Evolutionary conservation across 768 basidiomycete species (phyloP).

Genomic region (Tulasnella sp.): DNA sequence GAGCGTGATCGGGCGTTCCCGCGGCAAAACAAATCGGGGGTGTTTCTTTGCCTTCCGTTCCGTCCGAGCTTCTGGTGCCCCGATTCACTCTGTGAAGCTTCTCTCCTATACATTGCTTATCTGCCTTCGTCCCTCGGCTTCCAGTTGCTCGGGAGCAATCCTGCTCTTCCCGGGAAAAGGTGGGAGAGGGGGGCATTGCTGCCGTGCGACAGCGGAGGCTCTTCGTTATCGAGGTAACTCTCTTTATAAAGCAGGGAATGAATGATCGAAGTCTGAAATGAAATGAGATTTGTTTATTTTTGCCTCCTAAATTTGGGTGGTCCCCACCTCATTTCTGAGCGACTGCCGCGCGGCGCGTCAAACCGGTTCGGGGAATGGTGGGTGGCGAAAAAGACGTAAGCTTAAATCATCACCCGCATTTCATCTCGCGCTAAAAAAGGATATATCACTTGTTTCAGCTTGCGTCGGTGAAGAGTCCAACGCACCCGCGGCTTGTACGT

Average conservation of each 20-base stretch:
- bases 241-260: not conserved
- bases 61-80: not conserved
- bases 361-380: not conserved
- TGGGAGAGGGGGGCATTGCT: not conserved
- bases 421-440: not conserved
- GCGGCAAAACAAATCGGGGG: not conserved
- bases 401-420: not conserved
- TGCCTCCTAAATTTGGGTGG: not conserved
- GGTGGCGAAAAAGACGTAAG: not conserved
- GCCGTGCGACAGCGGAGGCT: not conserved
- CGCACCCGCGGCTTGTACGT: not conserved
- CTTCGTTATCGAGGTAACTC: not conserved
- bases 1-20: not conserved
- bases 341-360: not conserved
- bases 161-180: not conserved
- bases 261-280: not conserved
- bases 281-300: not conserved
- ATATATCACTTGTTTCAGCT: not conserved
- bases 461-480: not conserved
- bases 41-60: no score
- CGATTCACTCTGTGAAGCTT: not conserved
- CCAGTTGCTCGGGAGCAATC: not conserved
- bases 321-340: not conserved
- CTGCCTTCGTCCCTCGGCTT: not conserved
- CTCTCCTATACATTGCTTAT: not conserved